These are phyloP conservation scores for Plectosphaerella cucumerina DNA, from an alignment of 2,329 filamentous ascomycete species.

Conservation along the genomic window DNA sequence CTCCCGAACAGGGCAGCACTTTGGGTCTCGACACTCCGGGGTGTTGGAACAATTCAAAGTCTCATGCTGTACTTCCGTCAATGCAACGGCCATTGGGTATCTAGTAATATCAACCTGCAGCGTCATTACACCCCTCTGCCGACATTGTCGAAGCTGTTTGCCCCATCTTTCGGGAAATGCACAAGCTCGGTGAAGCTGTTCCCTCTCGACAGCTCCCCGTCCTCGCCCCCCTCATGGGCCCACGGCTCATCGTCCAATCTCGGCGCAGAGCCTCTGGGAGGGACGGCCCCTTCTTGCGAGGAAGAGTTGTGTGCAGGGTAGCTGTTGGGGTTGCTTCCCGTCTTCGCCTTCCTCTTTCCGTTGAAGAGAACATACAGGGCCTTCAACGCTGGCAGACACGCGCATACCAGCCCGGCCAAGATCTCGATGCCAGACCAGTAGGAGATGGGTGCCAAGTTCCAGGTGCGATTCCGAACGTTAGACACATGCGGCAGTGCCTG, in stretches of 20 bases:
- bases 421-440: conserved; percentile 47
- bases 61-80: no score
- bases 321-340: background rate
- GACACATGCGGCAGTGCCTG: conserved; percentile 8
- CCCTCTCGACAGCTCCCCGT: background rate
- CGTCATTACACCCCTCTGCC: no score
- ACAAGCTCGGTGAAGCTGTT: background rate
- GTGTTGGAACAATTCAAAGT: no score
- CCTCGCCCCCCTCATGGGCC: background rate
- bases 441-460: conserved; percentile 39
- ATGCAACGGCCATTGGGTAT: no score
- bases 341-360: background rate
- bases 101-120: no score
- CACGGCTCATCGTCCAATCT: background rate
- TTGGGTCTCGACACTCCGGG: no score
- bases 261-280: no score
- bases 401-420: conserved; percentile 46
- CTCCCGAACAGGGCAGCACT: no score
- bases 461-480: conserved; percentile 26
- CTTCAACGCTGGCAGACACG: conserved; percentile 45
- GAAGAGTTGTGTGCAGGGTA: background rate
- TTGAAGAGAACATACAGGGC: background rate
- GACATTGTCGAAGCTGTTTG: no score
- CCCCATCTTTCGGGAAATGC: background rate
- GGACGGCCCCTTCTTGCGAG: background rate